Base-by-base conservation (phyloP, 2,329 filamentous ascomycete genomes). In the Coniosporium tulheliwenetii region DNA sequence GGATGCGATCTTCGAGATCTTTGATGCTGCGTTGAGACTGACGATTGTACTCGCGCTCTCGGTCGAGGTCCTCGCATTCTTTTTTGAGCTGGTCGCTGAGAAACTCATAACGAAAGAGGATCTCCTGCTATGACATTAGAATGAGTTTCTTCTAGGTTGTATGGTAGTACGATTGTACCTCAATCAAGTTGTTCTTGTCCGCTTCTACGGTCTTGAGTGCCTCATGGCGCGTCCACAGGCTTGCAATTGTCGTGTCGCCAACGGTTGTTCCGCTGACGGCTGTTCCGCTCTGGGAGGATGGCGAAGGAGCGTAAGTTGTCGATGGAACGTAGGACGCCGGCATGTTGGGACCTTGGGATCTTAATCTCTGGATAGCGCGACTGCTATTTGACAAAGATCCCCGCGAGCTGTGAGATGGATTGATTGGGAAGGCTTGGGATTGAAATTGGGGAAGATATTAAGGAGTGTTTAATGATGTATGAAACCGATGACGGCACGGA, bases 81-180 rank as follows among this genome's bases (percentile, higher is more conserved):
- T 48, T 40, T 26, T 45, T 44, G 38, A 59, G 53, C 45, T 60
- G 49, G 30, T 57, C 52, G 32, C 45, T 45, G 5, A 64, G 43
- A 40, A 52, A 54, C 38, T 62, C 55, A 45, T 65, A 62, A n/a
- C 61, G 56, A 26, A 45, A 50, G 34, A 65, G 48, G 10, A 66
- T 44, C 43, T 66, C 63, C 58, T 64, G 37, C 13, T 42, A 48
- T 34, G 14, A 38, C 7, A 37, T 32, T 39, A 42, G 10, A 26
- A 41, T 38, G 26, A 19, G 10, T 16, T 29, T 9, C 4, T 38
- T 8, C 3, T 34, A 41, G 16, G 13, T 5, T 14, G 41, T 36
- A 12, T 7, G 12, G 39, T 8, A 45, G 39, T 5, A 5, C 10
- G 30, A 26, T 5, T 41, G 33, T 40, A 60, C 59, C 41, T 54